Evolutionary conservation across 2,329 filamentous ascomycete species (phyloP), one percentile per base, ranked within the genome.

Genomic region (Cytospora leucostoma): DNA sequence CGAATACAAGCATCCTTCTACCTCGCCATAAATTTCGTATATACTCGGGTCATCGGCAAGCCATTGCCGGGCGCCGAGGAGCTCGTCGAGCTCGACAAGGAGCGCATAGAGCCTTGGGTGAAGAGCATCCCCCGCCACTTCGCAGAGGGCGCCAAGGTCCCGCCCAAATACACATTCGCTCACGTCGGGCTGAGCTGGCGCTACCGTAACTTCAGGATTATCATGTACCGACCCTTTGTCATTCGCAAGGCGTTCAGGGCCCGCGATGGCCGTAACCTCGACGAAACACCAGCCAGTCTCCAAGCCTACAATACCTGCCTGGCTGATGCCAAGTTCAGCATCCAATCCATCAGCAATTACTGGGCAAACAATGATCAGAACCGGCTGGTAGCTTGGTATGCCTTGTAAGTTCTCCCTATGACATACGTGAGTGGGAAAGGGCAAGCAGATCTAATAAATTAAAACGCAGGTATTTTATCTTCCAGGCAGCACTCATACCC

Each of bases 401-500:
- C 68, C 8, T 52, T 76, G 72, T 76, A 68, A 66, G 70, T 68
- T 33, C 15, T 51, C n/a, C 38, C 6, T 12, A n/a, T 5, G 34
- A 12, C n/a, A 47, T 21, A 47, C 10, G n/a, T 2, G 21, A 7
- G 21, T 17, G n/a, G 7, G 4, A 2, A 13, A 15, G n/a, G n/a
- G 33, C 15, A 21, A 13, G 32, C 2, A 13, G 5, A 8, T 47
- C 50, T 65, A 57, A 59, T 27, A 33, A 2, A n/a, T 7, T n/a
- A n/a, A n/a, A n/a, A 40, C 34, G 11, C 44, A 66, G 65, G 37
- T 82, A 80, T 66, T 82, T 82, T 62, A 72, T 82, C 6, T 82
- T 82, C 60, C 80, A 82, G 62, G 79, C 80, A 0, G 77, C 76
- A 2, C 70, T 82, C 17, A 81, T 82, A 11, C 80, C 79, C 1